Evolutionary conservation across 2,329 filamentous ascomycete species (phyloP).

Genomic region (Phyllosticta citrichinensis): DNA sequence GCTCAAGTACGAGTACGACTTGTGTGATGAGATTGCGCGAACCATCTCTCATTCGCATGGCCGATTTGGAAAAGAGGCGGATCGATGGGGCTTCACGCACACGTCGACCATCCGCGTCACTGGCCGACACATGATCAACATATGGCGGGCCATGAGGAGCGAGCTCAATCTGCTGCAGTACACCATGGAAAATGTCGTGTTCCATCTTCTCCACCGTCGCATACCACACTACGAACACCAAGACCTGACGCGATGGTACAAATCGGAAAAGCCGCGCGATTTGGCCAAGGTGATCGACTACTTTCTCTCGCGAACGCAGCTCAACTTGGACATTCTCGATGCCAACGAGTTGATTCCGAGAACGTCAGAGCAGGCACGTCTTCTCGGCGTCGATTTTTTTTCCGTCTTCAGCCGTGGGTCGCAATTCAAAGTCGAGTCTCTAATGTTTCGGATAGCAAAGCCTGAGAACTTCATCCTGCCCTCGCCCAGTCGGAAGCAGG

Average conservation of each 20-base stretch:
- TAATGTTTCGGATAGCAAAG: constrained; percentile 98
- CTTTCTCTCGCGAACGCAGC: constrained; percentile 61
- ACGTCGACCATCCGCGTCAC: constrained; percentile 89
- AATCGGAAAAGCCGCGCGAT: constrained; percentile 55
- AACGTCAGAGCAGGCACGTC: constrained; percentile 86
- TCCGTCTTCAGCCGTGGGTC: constrained; percentile 91
- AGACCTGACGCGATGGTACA: constrained; percentile 75
- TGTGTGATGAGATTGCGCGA: constrained; percentile 84
- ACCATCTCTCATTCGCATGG: constrained; percentile 78
- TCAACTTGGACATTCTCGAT: constrained; percentile 86
- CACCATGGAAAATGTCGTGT: constrained; percentile 90
- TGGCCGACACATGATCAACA: constrained; percentile 90
- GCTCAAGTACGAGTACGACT: constrained; percentile 76
- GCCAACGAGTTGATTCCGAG: constrained; percentile 79
- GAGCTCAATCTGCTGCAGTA: constrained; percentile 89
- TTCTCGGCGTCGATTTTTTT: constrained; percentile 93
- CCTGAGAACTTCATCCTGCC: constrained; percentile 88
- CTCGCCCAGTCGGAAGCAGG: constrained; percentile 83
- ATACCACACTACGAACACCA: constrained; percentile 79
- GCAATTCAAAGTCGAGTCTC: constrained; percentile 96
- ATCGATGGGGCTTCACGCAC: constrained; percentile 88
- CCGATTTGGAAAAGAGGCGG: constrained; percentile 73
- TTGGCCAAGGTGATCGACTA: constrained; percentile 68
- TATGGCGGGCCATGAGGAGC: constrained; percentile 92
- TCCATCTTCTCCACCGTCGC: constrained; percentile 76